phyloP scores from a whole-genome alignment of 2,329 filamentous ascomycete genomes.

The Diaporthe vexans region DNA sequence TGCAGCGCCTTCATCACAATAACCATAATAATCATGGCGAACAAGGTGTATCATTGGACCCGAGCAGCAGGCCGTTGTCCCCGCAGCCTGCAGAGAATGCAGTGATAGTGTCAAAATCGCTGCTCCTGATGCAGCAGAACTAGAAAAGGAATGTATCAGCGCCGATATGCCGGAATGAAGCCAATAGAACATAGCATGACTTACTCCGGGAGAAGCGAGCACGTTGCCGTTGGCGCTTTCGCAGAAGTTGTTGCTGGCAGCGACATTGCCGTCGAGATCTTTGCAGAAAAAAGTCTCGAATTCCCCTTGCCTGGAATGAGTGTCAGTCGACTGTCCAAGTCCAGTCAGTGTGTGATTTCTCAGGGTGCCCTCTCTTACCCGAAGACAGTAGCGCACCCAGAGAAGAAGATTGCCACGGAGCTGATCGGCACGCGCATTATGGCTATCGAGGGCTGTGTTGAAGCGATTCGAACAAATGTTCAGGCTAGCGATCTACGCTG shows the following conservation, averaged over 20 bases:
- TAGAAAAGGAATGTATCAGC: not conserved
- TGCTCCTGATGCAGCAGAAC: constrained; percentile 19
- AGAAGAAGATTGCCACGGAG: not conserved
- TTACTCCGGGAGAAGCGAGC: not conserved
- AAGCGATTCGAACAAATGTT: not conserved
- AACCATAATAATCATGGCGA: not conserved
- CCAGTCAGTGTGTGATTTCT: too few species aligned
- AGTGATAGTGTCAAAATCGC: not conserved
- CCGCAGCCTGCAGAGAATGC: constrained; percentile 16
- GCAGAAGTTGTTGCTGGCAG: constrained; percentile 22
- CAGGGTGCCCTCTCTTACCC: not conserved
- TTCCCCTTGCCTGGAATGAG: not conserved
- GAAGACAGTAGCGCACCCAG: not conserved
- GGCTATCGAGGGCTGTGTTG: not conserved
- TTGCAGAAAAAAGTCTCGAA: constrained; percentile 7
- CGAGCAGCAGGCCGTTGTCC: not conserved
- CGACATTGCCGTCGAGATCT: not conserved
- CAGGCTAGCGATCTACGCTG: not conserved
- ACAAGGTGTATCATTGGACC: not conserved
- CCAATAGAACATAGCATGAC: not conserved
- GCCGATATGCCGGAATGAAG: not conserved
- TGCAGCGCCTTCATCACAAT: not conserved
- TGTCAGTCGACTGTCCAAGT: not conserved
- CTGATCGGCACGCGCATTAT: constrained; percentile 4
- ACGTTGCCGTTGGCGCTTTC: constrained; percentile 10